A percentile compares a stretch with the other conserved stretches of the same genome.
phyloP scores from a whole-genome alignment of 1,284 basidiomycete genomes.

The Phaffia rhodozyma region DNA sequence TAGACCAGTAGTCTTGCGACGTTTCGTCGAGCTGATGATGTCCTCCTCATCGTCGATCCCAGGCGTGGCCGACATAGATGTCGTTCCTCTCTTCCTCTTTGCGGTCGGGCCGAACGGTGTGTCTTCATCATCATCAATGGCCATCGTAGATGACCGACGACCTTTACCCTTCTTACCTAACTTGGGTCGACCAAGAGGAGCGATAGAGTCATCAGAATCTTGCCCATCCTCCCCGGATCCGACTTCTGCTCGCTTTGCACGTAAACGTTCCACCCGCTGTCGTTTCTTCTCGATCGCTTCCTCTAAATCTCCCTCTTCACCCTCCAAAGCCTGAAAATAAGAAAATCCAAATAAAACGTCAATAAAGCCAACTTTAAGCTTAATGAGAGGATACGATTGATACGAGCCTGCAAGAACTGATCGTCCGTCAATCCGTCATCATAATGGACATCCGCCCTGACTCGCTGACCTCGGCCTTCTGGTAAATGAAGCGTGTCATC shows the following conservation, averaged over 20 bases:
- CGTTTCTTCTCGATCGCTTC: constrained; percentile 39
- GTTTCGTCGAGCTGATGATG: constrained; percentile 25
- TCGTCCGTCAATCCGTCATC: constrained; percentile 91
- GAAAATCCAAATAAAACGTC: background rate
- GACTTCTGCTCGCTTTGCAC: constrained; percentile 26
- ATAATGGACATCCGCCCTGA: constrained; percentile 75
- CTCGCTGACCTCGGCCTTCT: constrained; percentile 73
- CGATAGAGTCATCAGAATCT: constrained; percentile 10
- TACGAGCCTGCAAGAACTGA: constrained; percentile 59
- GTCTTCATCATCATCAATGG: constrained; percentile 15
- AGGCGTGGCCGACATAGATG: background rate
- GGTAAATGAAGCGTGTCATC: constrained; percentile 44
- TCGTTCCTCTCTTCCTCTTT: constrained; percentile 1
- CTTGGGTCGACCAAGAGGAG: constrained; percentile 5
- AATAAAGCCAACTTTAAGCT: background rate
- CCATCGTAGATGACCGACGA: constrained; percentile 25
- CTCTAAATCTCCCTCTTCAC: constrained; percentile 63
- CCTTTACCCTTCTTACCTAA: constrained; percentile 25
- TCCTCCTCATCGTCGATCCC: constrained; percentile 10
- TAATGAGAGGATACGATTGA: background rate
- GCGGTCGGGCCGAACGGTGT: background rate
- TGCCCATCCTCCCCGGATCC: constrained; percentile 24
- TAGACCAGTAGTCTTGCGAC: constrained; percentile 25
- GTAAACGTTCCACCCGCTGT: constrained; percentile 23
- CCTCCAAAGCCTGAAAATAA: constrained; percentile 51